Conservation (phyloP, 1,284 basidiomycete species). For the Malassezia vespertilionis region DNA sequence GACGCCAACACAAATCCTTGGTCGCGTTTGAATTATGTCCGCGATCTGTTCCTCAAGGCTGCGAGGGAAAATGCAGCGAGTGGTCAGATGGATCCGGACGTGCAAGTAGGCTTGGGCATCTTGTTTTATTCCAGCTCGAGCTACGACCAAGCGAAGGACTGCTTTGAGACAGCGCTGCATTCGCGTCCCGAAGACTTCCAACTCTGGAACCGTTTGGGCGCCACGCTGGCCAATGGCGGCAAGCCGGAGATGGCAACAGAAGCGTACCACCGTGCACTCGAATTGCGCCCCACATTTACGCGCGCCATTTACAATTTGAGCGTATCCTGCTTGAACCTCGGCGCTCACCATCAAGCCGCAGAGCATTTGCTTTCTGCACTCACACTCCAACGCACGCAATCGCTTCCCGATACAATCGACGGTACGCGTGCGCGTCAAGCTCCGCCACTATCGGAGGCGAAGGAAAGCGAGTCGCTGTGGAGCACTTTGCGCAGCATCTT, state of each 20-base stretch:
- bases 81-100: slow-evolving; percentile 68
- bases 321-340: slow-evolving; percentile 90
- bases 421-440: slow-evolving; percentile 19
- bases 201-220: slow-evolving; percentile 91
- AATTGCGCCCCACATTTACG: slow-evolving; percentile 86
- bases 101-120: slow-evolving; percentile 85
- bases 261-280: slow-evolving; percentile 86
- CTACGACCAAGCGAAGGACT: slow-evolving; percentile 73
- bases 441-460: slow-evolving; percentile 33
- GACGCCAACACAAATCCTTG: slow-evolving; percentile 57
- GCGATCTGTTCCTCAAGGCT: slow-evolving; percentile 71
- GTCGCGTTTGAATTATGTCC: slow-evolving; percentile 71
- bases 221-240: slow-evolving; percentile 85
- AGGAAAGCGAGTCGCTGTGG: slow-evolving; percentile 62
- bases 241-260: slow-evolving; percentile 86
- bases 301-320: slow-evolving; percentile 95
- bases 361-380: slow-evolving; percentile 91
- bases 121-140: slow-evolving; percentile 76
- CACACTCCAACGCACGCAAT: slow-evolving; percentile 58
- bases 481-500: slow-evolving; percentile 70
- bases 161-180: slow-evolving; percentile 73
- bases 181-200: slow-evolving; percentile 79
- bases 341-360: slow-evolving; percentile 85
- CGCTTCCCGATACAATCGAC: slow-evolving; percentile 36
- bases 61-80: slow-evolving; percentile 57